Percentiles rank a stretch among this genome's conserved stretches.
Conservation (phyloP, 1,284 basidiomycete genomes). For the Ustilago loliicola region DNA sequence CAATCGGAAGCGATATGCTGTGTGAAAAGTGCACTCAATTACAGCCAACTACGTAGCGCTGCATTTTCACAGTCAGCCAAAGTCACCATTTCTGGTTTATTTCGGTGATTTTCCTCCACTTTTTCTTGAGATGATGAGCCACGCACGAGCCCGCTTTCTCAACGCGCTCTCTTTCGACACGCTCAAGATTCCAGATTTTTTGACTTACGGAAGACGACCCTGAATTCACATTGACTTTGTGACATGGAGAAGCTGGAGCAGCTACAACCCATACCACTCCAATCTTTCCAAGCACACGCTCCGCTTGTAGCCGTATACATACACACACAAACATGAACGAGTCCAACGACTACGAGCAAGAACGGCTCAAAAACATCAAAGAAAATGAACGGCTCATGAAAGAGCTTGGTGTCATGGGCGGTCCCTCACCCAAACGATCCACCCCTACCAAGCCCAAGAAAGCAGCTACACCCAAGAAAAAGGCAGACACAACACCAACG, state of each 20-base stretch:
- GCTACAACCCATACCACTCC: background rate
- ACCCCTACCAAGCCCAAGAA: conserved; percentile 41
- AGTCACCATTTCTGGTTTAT: background rate
- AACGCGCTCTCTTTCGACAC: conserved; percentile 12
- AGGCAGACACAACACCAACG: conserved; percentile 22
- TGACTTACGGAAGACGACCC: conserved; percentile 2
- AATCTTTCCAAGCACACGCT: background rate
- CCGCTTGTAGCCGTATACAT: background rate
- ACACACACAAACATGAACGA: conserved; percentile 33
- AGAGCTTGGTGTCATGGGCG: conserved; percentile 61
- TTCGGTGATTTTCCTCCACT: background rate
- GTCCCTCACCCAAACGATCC: conserved; percentile 34
- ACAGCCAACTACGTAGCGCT: conserved; percentile 25
- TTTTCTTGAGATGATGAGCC: background rate
- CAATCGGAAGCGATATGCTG: conserved; percentile 7
- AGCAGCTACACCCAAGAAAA: conserved; percentile 38
- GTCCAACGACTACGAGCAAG: conserved; percentile 58
- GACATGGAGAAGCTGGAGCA: background rate
- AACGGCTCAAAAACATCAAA: conserved; percentile 66
- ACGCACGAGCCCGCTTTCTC: conserved; percentile 4
- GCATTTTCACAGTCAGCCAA: conserved; percentile 27
- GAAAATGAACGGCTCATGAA: conserved; percentile 65
- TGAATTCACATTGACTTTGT: background rate
- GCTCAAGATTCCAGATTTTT: background rate
- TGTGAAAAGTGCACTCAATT: conserved; percentile 13